phyloP scores from a whole-genome alignment of 331 rosid species.

The Cydonia oblonga region DNA sequence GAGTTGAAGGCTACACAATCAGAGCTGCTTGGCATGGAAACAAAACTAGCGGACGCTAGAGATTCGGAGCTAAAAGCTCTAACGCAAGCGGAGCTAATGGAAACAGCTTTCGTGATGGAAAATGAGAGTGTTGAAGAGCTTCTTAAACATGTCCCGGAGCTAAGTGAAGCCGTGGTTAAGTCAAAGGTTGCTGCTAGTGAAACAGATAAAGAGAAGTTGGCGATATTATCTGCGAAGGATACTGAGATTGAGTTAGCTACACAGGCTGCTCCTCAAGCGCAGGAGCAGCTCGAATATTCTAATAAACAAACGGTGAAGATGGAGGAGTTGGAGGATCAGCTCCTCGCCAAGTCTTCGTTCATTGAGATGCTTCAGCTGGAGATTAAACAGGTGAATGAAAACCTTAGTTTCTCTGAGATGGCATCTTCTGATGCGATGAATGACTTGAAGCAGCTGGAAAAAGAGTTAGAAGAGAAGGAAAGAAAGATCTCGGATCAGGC shows the following conservation, averaged over 20 bases:
- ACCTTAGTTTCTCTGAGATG: slow-evolving; percentile 9
- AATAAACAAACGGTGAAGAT: slow-evolving; percentile 16
- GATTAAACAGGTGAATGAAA: slow-evolving; percentile 14
- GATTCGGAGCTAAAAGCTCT: slow-evolving; percentile 38
- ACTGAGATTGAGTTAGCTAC: slow-evolving; percentile 30
- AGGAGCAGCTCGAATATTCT: slow-evolving; percentile 27
- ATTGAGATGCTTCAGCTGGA: slow-evolving; percentile 18
- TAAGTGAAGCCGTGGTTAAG: slow-evolving; percentile 25
- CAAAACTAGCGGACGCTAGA: slow-evolving; percentile 37
- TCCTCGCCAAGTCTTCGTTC: slow-evolving; percentile 5
- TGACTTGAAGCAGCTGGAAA: slow-evolving; percentile 12
- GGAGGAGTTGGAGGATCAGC: slow-evolving; percentile 21
- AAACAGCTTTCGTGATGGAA: slow-evolving; percentile 22
- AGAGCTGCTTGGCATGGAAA: slow-evolving; percentile 44
- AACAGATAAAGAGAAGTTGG: slow-evolving; percentile 28
- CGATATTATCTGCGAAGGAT: slow-evolving; percentile 27
- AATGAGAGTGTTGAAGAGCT: slow-evolving; percentile 37
- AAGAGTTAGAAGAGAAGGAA: slow-evolving; percentile 30
- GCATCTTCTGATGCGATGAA: slow-evolving; percentile 10
- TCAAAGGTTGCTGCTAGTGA: slow-evolving; percentile 23
- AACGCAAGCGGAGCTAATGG: slow-evolving; percentile 23
- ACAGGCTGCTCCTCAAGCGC: slow-evolving; percentile 16
- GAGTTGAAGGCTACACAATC: slow-evolving; percentile 38
- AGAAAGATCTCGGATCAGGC: slow-evolving; percentile 26
- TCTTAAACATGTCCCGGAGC: slow-evolving; percentile 34